These are phyloP conservation scores for Pichia sp. DNA, from an alignment of 1,139 yeast genomes.

Conservation along the genomic window DNA sequence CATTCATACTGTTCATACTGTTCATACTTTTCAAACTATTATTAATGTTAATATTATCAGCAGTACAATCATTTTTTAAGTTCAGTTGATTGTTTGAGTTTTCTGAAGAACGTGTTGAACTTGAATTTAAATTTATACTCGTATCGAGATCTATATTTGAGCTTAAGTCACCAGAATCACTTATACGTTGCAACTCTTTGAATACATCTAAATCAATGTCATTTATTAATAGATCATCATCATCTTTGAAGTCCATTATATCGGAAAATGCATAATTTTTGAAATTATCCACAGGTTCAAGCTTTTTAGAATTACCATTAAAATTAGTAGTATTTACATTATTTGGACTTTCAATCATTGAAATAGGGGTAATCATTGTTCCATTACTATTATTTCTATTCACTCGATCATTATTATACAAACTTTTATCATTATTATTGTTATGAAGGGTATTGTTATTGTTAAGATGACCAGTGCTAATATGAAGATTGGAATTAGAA, in stretches of 20 bases:
- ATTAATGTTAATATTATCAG: background rate
- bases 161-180: background rate
- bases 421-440: background rate
- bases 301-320: background rate
- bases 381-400: constrained; percentile 6
- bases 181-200: constrained; percentile 14
- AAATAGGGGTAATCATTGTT: constrained; percentile 12
- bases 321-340: background rate
- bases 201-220: constrained; percentile 21
- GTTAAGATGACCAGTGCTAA: background rate
- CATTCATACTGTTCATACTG: no score
- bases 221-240: constrained; percentile 15
- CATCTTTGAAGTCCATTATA: constrained; percentile 21
- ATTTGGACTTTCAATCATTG: constrained; percentile 13
- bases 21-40: no score
- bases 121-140: background rate
- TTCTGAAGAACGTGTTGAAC: background rate
- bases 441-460: background rate
- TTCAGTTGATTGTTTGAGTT: background rate
- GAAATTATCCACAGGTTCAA: background rate
- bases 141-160: background rate
- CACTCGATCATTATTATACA: background rate
- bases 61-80: background rate
- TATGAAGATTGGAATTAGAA: constrained; percentile 2
- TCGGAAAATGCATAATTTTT: constrained; percentile 21